Evolutionary conservation across 371 early-diverging fungal genomes (phyloP).

Genomic region (Zychaea mexicana): DNA sequence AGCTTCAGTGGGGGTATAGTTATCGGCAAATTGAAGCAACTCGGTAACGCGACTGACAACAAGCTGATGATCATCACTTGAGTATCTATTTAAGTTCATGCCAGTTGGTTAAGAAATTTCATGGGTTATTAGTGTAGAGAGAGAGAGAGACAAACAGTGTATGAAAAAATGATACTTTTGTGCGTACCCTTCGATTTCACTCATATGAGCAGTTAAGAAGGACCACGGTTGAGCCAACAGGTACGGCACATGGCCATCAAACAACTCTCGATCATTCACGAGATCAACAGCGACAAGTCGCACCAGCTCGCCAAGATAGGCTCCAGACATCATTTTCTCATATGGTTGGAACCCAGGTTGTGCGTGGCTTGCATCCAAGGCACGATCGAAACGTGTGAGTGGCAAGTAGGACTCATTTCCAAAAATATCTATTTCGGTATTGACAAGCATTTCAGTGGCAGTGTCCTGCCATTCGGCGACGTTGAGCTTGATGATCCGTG

Average conservation of each 20-base stretch:
- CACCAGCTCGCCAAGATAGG: slow-evolving; percentile 87
- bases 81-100: not conserved
- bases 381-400: slow-evolving; percentile 74
- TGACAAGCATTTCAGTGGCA: slow-evolving; percentile 79
- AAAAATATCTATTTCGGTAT: slow-evolving; percentile 81
- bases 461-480: slow-evolving; percentile 21
- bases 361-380: slow-evolving; percentile 69
- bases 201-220: slow-evolving; percentile 80
- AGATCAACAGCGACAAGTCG: slow-evolving; percentile 75
- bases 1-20: slow-evolving; percentile 14
- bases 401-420: slow-evolving; percentile 78
- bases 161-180: not conserved
- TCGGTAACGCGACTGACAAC: not conserved
- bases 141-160: no score
- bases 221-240: slow-evolving; percentile 57
- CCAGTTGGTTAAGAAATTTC: not conserved
- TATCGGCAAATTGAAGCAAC: not conserved
- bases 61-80: not conserved
- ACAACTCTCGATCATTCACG: slow-evolving; percentile 64
- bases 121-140: no score
- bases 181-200: slow-evolving; percentile 37
- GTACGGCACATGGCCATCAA: slow-evolving; percentile 60
- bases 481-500: slow-evolving; percentile 20
- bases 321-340: slow-evolving; percentile 91
- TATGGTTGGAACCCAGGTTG: slow-evolving; percentile 79